phyloP scores from a whole-genome alignment of 2,329 filamentous ascomycete genomes.

The Sporothrix luriei region DNA sequence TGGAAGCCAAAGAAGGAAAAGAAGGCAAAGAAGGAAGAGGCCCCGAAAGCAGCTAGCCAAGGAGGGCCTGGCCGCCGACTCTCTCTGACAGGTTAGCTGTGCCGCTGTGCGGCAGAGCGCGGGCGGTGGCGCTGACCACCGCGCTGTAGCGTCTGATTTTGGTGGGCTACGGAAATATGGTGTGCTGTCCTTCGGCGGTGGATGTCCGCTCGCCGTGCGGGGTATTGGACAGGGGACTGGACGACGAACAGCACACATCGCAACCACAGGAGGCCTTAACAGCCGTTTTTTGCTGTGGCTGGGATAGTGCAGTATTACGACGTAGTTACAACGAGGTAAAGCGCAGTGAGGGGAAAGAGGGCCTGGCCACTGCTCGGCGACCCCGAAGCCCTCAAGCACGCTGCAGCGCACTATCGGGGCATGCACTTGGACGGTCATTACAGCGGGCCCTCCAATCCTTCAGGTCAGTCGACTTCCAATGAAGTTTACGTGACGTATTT shows the following conservation, averaged over 20 bases:
- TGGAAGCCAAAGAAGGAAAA: slow-evolving; percentile 26
- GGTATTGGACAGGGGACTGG: background rate
- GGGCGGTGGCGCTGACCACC: background rate
- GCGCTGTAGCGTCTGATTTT: background rate
- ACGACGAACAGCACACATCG: background rate
- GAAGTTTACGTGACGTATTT: slow-evolving; percentile 16
- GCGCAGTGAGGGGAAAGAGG: background rate
- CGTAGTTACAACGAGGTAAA: too few relatives aligned
- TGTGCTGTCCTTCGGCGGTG: background rate
- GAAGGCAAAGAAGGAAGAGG: slow-evolving; percentile 1
- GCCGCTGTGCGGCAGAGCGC: background rate
- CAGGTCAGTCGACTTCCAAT: background rate
- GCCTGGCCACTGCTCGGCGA: background rate
- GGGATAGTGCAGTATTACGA: too few relatives aligned
- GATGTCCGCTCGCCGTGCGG: background rate
- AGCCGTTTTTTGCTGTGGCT: too few relatives aligned
- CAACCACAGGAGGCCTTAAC: background rate
- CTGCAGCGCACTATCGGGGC: background rate
- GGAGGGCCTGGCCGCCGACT: background rate
- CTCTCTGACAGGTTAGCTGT: too few relatives aligned
- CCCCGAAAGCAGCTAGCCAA: background rate
- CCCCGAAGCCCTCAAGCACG: background rate
- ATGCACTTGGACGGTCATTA: too few relatives aligned
- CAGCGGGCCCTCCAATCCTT: too few relatives aligned
- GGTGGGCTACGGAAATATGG: background rate